phyloP scores from a whole-genome alignment of 768 basidiomycete genomes.

The Multifurca ochricompacta region DNA sequence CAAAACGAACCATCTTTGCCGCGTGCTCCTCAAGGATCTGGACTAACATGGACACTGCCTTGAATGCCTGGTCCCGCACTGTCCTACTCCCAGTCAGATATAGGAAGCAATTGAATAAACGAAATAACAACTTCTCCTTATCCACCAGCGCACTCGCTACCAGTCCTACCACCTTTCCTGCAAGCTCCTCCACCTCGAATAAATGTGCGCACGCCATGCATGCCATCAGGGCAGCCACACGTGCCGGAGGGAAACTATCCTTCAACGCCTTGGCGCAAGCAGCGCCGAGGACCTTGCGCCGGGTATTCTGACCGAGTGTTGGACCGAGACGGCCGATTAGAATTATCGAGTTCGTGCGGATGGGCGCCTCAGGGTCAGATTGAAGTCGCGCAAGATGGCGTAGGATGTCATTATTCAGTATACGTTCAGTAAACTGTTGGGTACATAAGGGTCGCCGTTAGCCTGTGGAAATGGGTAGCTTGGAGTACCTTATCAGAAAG shows the following conservation, averaged over 20 bases:
- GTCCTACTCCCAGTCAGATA: slow-evolving; percentile 39
- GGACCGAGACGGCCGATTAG: slow-evolving; percentile 88
- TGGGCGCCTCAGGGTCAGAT: slow-evolving; percentile 86
- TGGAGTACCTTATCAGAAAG: slow-evolving; percentile 73
- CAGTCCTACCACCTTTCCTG: slow-evolving; percentile 81
- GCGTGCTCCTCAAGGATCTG: slow-evolving; percentile 77
- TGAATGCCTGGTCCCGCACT: slow-evolving; percentile 95
- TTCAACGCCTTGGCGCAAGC: slow-evolving; percentile 87
- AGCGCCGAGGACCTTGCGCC: slow-evolving; percentile 93
- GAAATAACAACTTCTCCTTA: slow-evolving; percentile 72
- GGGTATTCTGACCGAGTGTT: slow-evolving; percentile 77
- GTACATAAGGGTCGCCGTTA: neutral
- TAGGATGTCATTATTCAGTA: slow-evolving; percentile 94
- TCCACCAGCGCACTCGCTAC: slow-evolving; percentile 77
- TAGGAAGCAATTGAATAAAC: neutral
- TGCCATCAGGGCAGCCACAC: slow-evolving; percentile 92
- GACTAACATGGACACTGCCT: slow-evolving; percentile 81
- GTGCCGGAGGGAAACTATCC: slow-evolving; percentile 85
- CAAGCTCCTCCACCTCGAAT: slow-evolving; percentile 83
- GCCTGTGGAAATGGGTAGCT: neutral
- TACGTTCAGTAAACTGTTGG: slow-evolving; percentile 72
- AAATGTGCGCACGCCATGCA: slow-evolving; percentile 92
- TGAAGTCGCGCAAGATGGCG: slow-evolving; percentile 90
- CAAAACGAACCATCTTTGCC: slow-evolving; percentile 61
- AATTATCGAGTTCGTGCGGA: slow-evolving; percentile 96